These are phyloP conservation scores for Metschnikowia gruessii DNA, from an alignment of 805 yeast genomes.

Conservation along the genomic window DNA sequence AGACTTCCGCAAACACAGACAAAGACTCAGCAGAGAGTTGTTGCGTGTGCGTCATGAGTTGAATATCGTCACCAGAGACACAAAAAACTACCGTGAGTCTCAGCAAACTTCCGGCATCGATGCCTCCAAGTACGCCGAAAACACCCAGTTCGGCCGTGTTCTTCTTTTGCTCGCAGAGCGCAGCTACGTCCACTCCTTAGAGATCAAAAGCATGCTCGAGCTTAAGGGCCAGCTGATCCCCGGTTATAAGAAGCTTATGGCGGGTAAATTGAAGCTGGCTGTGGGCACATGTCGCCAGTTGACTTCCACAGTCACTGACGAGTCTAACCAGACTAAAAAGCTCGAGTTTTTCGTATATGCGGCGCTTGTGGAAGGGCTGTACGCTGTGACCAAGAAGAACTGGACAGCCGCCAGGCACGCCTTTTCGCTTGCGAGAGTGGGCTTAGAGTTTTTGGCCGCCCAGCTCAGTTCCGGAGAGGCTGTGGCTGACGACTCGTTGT, in stretches of 20 bases:
- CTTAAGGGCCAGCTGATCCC: slow-evolving; percentile 47
- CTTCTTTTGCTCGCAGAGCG: slow-evolving; percentile 74
- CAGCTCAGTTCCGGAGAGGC: slow-evolving; percentile 4
- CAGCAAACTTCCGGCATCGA: slow-evolving; percentile 47
- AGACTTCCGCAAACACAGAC: slow-evolving; percentile 70
- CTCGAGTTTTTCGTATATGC: slow-evolving; percentile 36
- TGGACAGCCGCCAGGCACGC: slow-evolving; percentile 54
- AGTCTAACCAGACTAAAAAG: slow-evolving; percentile 27
- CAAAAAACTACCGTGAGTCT: slow-evolving; percentile 55
- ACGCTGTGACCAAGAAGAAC: slow-evolving; percentile 49
- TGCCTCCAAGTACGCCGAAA: slow-evolving; percentile 47
- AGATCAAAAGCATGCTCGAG: slow-evolving; percentile 54
- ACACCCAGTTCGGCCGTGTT: slow-evolving; percentile 54
- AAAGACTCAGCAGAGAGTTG: slow-evolving; percentile 55
- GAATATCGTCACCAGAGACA: slow-evolving; percentile 60
- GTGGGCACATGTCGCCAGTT: slow-evolving; percentile 44
- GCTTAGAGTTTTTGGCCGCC: slow-evolving; percentile 48
- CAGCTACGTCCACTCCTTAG: slow-evolving; percentile 66
- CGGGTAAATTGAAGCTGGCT: slow-evolving; percentile 68
- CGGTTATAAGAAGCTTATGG: slow-evolving; percentile 46
- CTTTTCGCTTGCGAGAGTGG: slow-evolving; percentile 59
- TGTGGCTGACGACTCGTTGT: slow-evolving; percentile 1
- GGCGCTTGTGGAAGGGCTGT: slow-evolving; percentile 53
- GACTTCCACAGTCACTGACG: slow-evolving; percentile 39
- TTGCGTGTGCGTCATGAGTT: slow-evolving; percentile 64